Base-by-base conservation (phyloP, 352 stramenopile genomes). In the Globisporangium polare region DNA sequence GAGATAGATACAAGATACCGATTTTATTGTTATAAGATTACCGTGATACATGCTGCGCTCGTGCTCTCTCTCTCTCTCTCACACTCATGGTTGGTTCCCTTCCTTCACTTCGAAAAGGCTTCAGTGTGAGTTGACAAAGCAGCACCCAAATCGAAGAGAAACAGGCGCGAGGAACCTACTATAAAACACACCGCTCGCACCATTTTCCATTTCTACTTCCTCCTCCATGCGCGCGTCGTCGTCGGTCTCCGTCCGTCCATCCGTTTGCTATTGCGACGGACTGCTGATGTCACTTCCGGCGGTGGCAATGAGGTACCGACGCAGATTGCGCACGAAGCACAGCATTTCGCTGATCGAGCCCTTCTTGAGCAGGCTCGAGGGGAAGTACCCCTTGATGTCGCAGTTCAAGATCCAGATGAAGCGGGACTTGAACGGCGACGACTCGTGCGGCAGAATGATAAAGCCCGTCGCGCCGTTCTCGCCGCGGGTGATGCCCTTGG, bases 361-460 rank as follows among this genome's bases (percentile, higher is more conserved):
- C 65, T 93, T 93, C 68, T 77, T 80, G 63, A 93, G 88, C 58
- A 90, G 63, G 43, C 80, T 91, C 2, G 71, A 78, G 10, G 83
- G 83, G 62, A 93, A 93, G 70, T 88, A 93, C 15, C 81, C 81
- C 73, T 93, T 93, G 65, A 93, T 93, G 67, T 93, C 83, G 63
- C 80, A 88, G 72, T 93, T 93, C 5, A 93, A 55, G 56, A 93
- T 86, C 81, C 83, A 93, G 50, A 93, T 74, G 31, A 93, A 75
- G 53, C 80, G 81, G 54, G 76, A 80, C 69, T 93, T 90, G 69
- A 90, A 89, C 43, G 81, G 71, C 53, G 80, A 91, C 46, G 77
- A 78, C 53, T 87, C 79, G 56, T 89, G 81, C 3, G 83, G 83
- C 55, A 91, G 54, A 42, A 93, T 90, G 24, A 93, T 63, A 67